Conservation (phyloP, 2,329 filamentous ascomycete species). For the Akanthomyces muscarius region DNA sequence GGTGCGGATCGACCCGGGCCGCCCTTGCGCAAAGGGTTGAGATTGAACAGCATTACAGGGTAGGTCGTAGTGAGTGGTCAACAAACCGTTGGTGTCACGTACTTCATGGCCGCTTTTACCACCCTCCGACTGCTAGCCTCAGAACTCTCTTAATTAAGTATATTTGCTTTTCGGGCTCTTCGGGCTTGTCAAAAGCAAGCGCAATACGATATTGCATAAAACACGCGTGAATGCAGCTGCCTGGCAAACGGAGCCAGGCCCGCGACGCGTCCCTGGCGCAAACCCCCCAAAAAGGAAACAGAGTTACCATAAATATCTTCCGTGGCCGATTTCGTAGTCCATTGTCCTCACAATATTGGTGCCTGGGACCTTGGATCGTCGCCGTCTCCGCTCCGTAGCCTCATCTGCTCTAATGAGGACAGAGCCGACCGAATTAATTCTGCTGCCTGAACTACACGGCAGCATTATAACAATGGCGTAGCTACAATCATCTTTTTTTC, state of each 20-base stretch:
- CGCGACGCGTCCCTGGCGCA: background rate
- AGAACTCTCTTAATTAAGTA: too few species aligned
- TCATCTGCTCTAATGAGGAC: background rate
- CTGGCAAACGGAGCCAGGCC: background rate
- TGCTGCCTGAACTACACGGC: background rate
- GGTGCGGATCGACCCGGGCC: slow-evolving; percentile 1
- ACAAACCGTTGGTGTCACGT: too few species aligned
- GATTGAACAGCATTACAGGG: background rate
- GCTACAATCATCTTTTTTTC: background rate
- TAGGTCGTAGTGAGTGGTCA: background rate
- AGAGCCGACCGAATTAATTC: slow-evolving; percentile 1
- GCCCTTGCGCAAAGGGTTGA: background rate
- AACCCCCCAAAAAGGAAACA: background rate
- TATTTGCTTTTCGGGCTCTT: too few species aligned
- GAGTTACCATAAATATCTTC: background rate
- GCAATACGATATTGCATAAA: too few species aligned
- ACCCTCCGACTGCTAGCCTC: too few species aligned
- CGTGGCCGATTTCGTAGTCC: background rate
- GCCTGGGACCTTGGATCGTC: background rate
- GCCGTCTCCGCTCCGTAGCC: background rate
- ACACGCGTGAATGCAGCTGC: background rate
- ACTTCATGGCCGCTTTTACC: too few species aligned
- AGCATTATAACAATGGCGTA: background rate
- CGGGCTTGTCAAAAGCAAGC: too few species aligned
- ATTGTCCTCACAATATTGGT: background rate